phyloP scores from a whole-genome alignment of 108 stramenopile genomes.

The Skeletonema marinoi region DNA sequence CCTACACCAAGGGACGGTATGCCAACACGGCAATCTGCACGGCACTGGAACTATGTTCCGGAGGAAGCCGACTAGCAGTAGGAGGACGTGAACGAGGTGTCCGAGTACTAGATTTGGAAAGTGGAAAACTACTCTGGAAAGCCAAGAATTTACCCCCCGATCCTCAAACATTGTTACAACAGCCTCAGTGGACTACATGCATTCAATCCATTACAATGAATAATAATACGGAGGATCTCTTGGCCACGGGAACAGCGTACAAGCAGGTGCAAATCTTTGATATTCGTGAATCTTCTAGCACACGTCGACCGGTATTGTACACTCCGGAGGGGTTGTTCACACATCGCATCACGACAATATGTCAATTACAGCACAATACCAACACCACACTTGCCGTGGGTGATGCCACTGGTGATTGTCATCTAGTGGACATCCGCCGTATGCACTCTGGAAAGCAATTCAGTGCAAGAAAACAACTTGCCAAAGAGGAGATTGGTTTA shows the following conservation, averaged over 20 bases:
- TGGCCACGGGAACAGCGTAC: conserved; percentile 83
- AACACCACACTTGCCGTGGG: conserved; percentile 52
- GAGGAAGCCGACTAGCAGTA: conserved; percentile 50
- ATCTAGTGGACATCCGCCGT: conserved; percentile 62
- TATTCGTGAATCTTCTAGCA: conserved; percentile 57
- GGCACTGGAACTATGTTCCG: conserved; percentile 53
- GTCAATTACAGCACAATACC: conserved; percentile 51
- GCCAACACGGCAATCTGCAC: conserved; percentile 63
- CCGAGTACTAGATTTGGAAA: conserved; percentile 64
- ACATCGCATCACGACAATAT: conserved; percentile 73
- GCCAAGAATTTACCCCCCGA: conserved; percentile 87
- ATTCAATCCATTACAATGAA: conserved; percentile 53
- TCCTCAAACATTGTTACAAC: conserved; percentile 83
- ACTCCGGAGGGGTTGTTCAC: conserved; percentile 60
- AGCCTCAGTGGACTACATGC: conserved; percentile 79
- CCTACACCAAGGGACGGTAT: conserved; percentile 63
- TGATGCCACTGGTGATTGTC: conserved; percentile 67
- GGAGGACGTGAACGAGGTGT: conserved; percentile 83
- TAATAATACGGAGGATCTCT: conserved; percentile 26
- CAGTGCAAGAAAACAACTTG: conserved; percentile 9
- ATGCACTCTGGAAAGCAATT: conserved; percentile 37
- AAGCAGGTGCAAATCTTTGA: conserved; percentile 84
- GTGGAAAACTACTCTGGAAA: conserved; percentile 67
- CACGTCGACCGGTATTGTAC: conserved; percentile 64
- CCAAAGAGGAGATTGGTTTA: conserved; percentile 27